Conservation (phyloP, 78 protist genomes). For the Dictyostelium discoideum region dicty_2.7 NC_007091.3:5082001-5082500, state of each 20-base stretch:
- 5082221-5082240: background rate
- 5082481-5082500: background rate
- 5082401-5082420: background rate
- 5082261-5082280: background rate
- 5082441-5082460: background rate
- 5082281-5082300: background rate
- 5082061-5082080: background rate
- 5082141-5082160: background rate
- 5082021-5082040: background rate
- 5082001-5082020: background rate
- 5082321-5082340: too few species aligned
- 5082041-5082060: background rate
- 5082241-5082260: background rate
- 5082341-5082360: too few species aligned
- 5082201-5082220: background rate
- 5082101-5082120: slow-evolving; percentile 5
- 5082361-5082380: background rate
- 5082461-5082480: background rate
- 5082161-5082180: background rate
- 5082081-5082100: slow-evolving; percentile 14
- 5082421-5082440: background rate
- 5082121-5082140: background rate
- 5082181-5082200: background rate
- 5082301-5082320: background rate
- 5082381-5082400: background rate